Base-by-base conservation (phyloP, 495 filamentous ascomycete genomes). In the Xylaria acuta region DNA sequence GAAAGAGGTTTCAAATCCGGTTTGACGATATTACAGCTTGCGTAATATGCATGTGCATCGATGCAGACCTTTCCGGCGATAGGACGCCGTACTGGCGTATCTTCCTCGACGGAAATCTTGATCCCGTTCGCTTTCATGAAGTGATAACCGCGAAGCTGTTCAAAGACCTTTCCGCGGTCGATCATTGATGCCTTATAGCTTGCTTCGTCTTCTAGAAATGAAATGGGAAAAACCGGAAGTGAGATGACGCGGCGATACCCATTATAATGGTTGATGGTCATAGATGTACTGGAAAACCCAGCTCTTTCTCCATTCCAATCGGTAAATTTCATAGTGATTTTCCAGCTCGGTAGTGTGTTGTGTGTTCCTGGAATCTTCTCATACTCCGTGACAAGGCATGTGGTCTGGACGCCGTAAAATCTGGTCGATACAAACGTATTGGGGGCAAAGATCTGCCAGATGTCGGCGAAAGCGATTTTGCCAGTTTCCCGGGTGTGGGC, bases 291-390 rank as follows among this genome's bases (percentile, higher is more conserved):
- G 22, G 74, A 73, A 7, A 79, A 80, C 2, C 90, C 89, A 64
- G 89, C 88, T 1, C 72, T 75, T 3, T 81, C 78, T 2, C 91
- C 90, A 71, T 91, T 84, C 72, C 84, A 90, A 69, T 91, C 88
- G 36, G 91, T 78, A 64, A 86, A 86, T 43, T 84, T 75, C 43
- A 77, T 72, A 0, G 36, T 47, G n/a, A 86, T 59, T 1, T 14
- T 41, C 70, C 72, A 82, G 22, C 49, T 25, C 16, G 7, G 0
- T 22, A n/a, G n/a, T n/a, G n/a, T n/a, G n/a, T n/a, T n/a, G n/a
- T n/a, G n/a, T n/a, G n/a, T n/a, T n/a, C n/a, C n/a, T n/a, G n/a
- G n/a, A n/a, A n/a, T 25, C 3, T 41, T 72, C 67, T 38, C 47
- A 38, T 49, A 68, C n/a, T 65, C 54, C 27, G 49, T 38, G 11